Evolutionary conservation across 371 early-diverging fungal species (phyloP).

Genomic region (Apophysomyces trapeziformis): DNA sequence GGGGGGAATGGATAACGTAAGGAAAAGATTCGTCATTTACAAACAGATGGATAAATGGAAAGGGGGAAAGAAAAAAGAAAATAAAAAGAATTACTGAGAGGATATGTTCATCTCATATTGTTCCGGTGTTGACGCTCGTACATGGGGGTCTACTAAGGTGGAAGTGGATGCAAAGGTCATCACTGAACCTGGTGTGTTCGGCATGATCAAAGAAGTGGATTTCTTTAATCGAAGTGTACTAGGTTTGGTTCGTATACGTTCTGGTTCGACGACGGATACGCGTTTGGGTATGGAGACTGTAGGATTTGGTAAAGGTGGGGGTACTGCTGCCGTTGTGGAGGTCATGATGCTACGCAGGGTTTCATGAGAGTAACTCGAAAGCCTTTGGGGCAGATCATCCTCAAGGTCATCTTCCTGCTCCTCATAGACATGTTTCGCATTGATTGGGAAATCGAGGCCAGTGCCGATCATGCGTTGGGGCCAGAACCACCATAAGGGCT

Average conservation of each 20-base stretch:
- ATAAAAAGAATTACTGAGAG: background rate
- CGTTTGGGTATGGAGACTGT: background rate
- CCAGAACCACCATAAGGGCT: slow-evolving; percentile 72
- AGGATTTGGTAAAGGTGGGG: background rate
- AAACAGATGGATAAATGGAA: background rate
- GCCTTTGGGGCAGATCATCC: background rate
- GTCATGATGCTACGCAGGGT: slow-evolving; percentile 2
- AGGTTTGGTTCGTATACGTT: slow-evolving; percentile 4
- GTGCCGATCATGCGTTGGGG: slow-evolving; percentile 69
- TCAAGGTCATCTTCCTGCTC: slow-evolving; percentile 33
- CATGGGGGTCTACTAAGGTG: slow-evolving; percentile 37
- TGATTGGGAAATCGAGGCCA: slow-evolving; percentile 75
- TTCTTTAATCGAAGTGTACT: slow-evolving; percentile 7
- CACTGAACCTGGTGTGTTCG: slow-evolving; percentile 39
- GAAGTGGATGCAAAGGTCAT: slow-evolving; percentile 46
- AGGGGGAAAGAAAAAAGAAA: background rate
- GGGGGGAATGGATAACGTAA: no score
- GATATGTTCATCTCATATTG: slow-evolving; percentile 2
- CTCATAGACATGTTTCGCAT: slow-evolving; percentile 28
- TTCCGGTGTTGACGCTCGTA: slow-evolving; percentile 1
- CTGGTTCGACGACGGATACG: background rate
- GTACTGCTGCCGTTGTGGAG: background rate
- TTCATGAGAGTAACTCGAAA: background rate
- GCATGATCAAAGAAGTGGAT: slow-evolving; percentile 9
- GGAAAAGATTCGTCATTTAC: slow-evolving; percentile 1